Percentiles rank a stretch among this genome's conserved stretches.
These are phyloP conservation scores for Puccinia hordei DNA, from an alignment of 1,284 basidiomycete genomes.

Conservation along the genomic window DNA sequence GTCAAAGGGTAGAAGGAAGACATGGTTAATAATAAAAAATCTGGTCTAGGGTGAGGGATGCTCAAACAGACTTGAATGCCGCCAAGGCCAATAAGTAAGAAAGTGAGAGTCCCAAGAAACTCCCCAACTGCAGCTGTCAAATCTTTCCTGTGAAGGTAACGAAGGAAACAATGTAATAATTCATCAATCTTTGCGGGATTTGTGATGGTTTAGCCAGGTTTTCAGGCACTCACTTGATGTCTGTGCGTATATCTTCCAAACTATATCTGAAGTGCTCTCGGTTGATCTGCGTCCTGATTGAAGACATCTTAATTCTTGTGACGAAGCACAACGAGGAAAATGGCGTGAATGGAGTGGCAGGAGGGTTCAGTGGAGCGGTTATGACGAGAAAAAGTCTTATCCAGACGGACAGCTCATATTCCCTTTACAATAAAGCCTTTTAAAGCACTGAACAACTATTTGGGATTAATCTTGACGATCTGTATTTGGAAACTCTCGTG, in stretches of 20 bases:
- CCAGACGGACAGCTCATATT: neutral
- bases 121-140: slow-evolving; percentile 44
- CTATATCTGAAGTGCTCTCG: slow-evolving; percentile 23
- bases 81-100: slow-evolving; percentile 46
- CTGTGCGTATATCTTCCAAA: slow-evolving; percentile 9
- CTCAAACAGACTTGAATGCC: slow-evolving; percentile 40
- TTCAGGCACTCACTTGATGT: slow-evolving; percentile 16
- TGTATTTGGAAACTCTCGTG: slow-evolving; percentile 22
- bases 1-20: neutral
- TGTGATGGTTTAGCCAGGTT: neutral
- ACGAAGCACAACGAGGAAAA: neutral
- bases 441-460: neutral
- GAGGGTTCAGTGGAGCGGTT: neutral
- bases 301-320: slow-evolving; percentile 27
- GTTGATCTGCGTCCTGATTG: slow-evolving; percentile 34
- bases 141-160: slow-evolving; percentile 30
- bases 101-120: slow-evolving; percentile 45
- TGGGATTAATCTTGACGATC: neutral
- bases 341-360: slow-evolving; percentile 12
- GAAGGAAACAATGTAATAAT: neutral
- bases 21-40: no score
- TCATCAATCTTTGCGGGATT: neutral
- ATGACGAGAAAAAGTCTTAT: neutral
- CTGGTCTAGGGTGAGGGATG: neutral
- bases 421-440: neutral